Percentiles rank a stretch among this genome's conserved stretches.
These are phyloP conservation scores for Lyophyllum semitale DNA, from an alignment of 768 basidiomycete genomes.

Conservation along the genomic window DNA sequence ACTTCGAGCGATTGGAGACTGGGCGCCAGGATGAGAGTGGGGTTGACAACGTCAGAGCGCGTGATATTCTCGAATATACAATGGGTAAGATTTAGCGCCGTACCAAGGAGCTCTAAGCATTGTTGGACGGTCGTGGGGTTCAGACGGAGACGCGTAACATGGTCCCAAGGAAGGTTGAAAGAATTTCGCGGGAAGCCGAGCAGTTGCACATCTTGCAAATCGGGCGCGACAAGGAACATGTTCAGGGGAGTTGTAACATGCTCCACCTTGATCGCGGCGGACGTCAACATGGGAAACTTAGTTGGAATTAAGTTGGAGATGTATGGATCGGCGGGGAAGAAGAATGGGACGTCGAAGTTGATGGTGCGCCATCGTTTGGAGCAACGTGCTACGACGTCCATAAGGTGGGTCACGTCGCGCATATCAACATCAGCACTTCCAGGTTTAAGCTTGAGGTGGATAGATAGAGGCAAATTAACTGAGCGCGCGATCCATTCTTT, in stretches of 20 bases:
- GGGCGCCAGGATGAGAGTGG: constrained; percentile 12
- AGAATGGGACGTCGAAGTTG: constrained; percentile 17
- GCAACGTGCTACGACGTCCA: constrained; percentile 17
- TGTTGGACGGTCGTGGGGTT: constrained; percentile 21
- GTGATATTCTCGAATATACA: constrained; percentile 20
- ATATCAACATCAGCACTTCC: constrained; percentile 2
- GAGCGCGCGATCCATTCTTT: constrained; percentile 30
- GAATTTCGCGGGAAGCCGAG: constrained; percentile 14
- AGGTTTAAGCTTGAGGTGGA: constrained; percentile 5
- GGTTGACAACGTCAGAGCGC: constrained; percentile 20
- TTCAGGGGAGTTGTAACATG: constrained; percentile 7
- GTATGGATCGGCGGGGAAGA: constrained; percentile 12
- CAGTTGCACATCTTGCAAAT: constrained; percentile 13
- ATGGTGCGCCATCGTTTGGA: constrained; percentile 17
- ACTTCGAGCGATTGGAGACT: constrained; percentile 16
- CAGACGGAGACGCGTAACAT: constrained; percentile 16
- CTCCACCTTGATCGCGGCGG: constrained; percentile 5
- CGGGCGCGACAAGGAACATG: constrained; percentile 14
- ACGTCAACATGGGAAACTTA: constrained; percentile 14
- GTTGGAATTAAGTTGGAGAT: constrained; percentile 9
- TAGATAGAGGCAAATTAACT: constrained; percentile 20
- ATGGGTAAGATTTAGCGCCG: constrained; percentile 13
- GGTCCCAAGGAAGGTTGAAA: constrained; percentile 12
- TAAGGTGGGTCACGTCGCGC: constrained; percentile 10
- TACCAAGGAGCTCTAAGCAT: constrained; percentile 13